Conservation (phyloP, 1,284 basidiomycete genomes). For the Vanrija sp. region DNA sequence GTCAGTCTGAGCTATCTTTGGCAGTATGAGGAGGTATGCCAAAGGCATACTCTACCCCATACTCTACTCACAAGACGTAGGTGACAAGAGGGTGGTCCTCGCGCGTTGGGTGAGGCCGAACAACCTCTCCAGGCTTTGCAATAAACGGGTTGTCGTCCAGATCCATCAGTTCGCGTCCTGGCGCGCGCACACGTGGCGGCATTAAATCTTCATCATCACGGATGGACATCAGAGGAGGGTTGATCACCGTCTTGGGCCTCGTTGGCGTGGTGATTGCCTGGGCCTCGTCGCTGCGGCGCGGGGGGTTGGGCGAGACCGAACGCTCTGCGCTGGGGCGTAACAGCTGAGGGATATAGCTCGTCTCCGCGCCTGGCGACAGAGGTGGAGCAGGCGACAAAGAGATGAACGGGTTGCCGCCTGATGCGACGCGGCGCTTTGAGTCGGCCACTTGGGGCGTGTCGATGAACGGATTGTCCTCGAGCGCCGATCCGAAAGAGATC, state of each 20-base stretch:
- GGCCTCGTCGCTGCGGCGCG: not conserved
- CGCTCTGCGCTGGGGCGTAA: conserved; percentile 11
- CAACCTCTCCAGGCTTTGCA: conserved; percentile 31
- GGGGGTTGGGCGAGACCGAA: conserved; percentile 12
- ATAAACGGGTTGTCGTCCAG: conserved; percentile 41
- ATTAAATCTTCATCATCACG: not conserved
- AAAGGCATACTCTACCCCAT: no score
- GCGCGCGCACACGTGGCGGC: not conserved
- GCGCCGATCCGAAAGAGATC: conserved; percentile 13
- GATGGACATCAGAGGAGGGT: not conserved
- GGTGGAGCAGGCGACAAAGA: not conserved
- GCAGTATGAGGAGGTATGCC: no score
- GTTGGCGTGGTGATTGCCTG: not conserved
- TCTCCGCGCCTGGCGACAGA: conserved; percentile 9
- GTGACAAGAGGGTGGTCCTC: conserved; percentile 34
- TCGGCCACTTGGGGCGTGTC: conserved; percentile 16
- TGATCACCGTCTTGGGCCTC: not conserved
- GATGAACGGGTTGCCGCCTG: not conserved
- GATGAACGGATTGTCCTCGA: conserved; percentile 40
- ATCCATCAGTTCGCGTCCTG: conserved; percentile 21
- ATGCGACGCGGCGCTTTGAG: not conserved
- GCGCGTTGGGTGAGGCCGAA: conserved; percentile 5
- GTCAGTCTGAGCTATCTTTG: not conserved
- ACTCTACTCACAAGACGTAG: conserved; percentile 33
- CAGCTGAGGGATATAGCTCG: conserved; percentile 14